Conservation (phyloP, 108 stramenopile species). For the Cyclostephanos tholiformis region DNA sequence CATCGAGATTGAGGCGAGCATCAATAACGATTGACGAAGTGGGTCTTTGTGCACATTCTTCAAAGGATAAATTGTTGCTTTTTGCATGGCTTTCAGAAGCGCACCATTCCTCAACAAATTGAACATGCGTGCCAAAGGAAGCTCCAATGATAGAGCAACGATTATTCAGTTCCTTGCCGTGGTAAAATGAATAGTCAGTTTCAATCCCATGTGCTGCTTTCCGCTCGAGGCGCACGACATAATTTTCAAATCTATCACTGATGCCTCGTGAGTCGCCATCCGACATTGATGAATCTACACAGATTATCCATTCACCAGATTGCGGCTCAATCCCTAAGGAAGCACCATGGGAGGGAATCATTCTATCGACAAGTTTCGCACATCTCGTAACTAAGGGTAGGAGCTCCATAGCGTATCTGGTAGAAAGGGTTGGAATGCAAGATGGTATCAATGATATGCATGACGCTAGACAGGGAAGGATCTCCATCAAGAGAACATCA, state of each 20-base stretch:
- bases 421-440: slow-evolving; percentile 74
- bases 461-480: slow-evolving; percentile 68
- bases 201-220: slow-evolving; percentile 5
- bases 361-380: slow-evolving; percentile 45
- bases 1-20: slow-evolving; percentile 69
- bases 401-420: slow-evolving; percentile 59
- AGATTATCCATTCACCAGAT: slow-evolving; percentile 72
- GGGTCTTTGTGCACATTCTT: slow-evolving; percentile 13
- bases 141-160: slow-evolving; percentile 57
- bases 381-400: slow-evolving; percentile 62
- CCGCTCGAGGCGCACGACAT: slow-evolving; percentile 53
- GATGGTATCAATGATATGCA: slow-evolving; percentile 66
- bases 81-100: slow-evolving; percentile 23
- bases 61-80: slow-evolving; percentile 28
- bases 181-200: slow-evolving; percentile 34
- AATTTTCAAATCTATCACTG: slow-evolving; percentile 59
- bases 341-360: slow-evolving; percentile 17
- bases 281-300: slow-evolving; percentile 53
- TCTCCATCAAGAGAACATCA: slow-evolving; percentile 20
- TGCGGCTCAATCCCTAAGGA: slow-evolving; percentile 41
- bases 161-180: slow-evolving; percentile 69
- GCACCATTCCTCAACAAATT: slow-evolving; percentile 75
- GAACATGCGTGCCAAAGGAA: slow-evolving; percentile 57
- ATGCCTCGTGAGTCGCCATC: slow-evolving; percentile 32
- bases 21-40: slow-evolving; percentile 64